Evolutionary conservation across 768 basidiomycete genomes (phyloP), one percentile per base, ranked within the genome.

Genomic region (Calocybe gangraenosa): DNA sequence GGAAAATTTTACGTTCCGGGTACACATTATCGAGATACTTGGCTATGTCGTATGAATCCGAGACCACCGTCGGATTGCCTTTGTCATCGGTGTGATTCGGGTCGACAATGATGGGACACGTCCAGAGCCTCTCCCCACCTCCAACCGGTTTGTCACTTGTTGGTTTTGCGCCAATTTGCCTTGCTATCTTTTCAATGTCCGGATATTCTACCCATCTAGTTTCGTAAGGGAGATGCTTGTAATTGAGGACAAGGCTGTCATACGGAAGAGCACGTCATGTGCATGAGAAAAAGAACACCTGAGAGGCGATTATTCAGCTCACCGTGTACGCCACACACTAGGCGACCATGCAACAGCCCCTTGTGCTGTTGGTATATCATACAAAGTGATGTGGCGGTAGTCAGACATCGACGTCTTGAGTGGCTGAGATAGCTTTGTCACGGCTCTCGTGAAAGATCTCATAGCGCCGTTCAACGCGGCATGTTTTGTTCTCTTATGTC

Each of bases 151-250:
- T 49, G 11, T 22, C 23, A 3, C 30, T 38, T 1, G 65, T 68
- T 11, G 66, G 45, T 9, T 56, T 49, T 2, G 63, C 66, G 3
- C 66, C 65, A 13, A 70, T 57, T 42, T 53, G 52, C 34, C 62
- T 60, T 22, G 65, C 58, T 17, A 64, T 44, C 3, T 55, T 44
- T 17, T 61, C 65, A 22, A 74, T 70, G 51, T 73, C 69, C 4
- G 72, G 68, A 50, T 61, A 70, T 37, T 69, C 67, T 20, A 73
- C 57, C 68, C 69, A 71, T 36, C 60, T 56, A 2, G 71, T 71
- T 46, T 58, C 62, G 59, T 73, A 63, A 3, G 65, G 51, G 11
- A 62, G 30, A 10, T 43, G 37, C 32, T 61, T 61, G 43, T 54
- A 56, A 37, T 59, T 61, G 5, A 60, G 50, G 7, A 44, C 45